These are phyloP conservation scores for Wickerhamomyces bisporus DNA, from an alignment of 805 yeast species.

Conservation along the genomic window DNA sequence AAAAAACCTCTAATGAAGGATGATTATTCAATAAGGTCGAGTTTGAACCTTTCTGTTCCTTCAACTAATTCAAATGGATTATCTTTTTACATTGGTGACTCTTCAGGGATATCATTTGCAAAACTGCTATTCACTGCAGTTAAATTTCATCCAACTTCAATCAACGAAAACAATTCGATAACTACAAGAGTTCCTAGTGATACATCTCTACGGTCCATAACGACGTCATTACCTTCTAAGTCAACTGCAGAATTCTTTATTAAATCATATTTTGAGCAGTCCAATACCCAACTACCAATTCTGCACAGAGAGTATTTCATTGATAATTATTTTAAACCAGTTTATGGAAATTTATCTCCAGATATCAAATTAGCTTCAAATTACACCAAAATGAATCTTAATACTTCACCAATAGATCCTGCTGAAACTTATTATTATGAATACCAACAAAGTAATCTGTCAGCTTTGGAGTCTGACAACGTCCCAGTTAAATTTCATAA, in stretches of 20 bases:
- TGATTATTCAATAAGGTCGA: slow-evolving; percentile 20
- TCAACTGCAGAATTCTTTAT: slow-evolving; percentile 62
- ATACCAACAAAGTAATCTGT: slow-evolving; percentile 26
- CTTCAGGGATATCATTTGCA: slow-evolving; percentile 69
- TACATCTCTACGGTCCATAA: slow-evolving; percentile 15
- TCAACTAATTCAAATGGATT: slow-evolving; percentile 13
- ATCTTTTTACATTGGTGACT: slow-evolving; percentile 40
- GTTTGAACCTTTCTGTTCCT: slow-evolving; percentile 16
- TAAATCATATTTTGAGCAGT: slow-evolving; percentile 65
- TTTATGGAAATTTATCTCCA: slow-evolving; percentile 64
- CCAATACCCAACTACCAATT: slow-evolving; percentile 80
- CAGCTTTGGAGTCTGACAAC: slow-evolving; percentile 24
- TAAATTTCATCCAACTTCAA: slow-evolving; percentile 41
- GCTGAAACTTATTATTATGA: slow-evolving; percentile 44
- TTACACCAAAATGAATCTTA: slow-evolving; percentile 42
- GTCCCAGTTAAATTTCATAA: slow-evolving; percentile 46
- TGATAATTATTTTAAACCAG: slow-evolving; percentile 61
- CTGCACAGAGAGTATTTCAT: slow-evolving; percentile 78
- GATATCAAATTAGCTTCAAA: slow-evolving; percentile 55
- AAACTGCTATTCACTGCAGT: slow-evolving; percentile 74
- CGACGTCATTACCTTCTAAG: slow-evolving; percentile 60
- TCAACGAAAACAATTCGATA: slow-evolving; percentile 23
- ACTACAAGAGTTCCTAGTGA: slow-evolving; percentile 22
- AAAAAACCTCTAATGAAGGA: slow-evolving; percentile 1
- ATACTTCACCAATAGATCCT: slow-evolving; percentile 19